Evolutionary conservation across 1,139 yeast genomes (phyloP).

Genomic region (Diutina rugosa): DNA sequence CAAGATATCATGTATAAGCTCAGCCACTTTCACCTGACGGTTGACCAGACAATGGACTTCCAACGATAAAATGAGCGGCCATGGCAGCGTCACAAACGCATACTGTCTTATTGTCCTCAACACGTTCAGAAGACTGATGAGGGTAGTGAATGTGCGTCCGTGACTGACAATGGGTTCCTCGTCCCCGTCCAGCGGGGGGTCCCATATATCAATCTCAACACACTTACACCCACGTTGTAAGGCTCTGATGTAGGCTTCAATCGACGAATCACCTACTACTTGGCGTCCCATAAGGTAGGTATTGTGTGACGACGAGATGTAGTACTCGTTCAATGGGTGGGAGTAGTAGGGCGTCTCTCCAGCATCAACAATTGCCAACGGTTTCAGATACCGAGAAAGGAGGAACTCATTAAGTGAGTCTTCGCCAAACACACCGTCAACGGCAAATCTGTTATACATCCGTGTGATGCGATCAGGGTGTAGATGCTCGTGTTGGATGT

Average conservation of each 20-base stretch:
- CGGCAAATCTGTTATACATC: not conserved
- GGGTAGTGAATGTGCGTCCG: slow-evolving; percentile 70
- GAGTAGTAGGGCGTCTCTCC: slow-evolving; percentile 29
- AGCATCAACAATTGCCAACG: slow-evolving; percentile 13
- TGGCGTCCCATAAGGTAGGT: slow-evolving; percentile 86
- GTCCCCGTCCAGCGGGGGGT: slow-evolving; percentile 32
- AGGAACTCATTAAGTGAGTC: slow-evolving; percentile 39
- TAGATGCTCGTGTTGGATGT: slow-evolving; percentile 37
- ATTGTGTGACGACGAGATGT: slow-evolving; percentile 86
- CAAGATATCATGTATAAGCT: slow-evolving; percentile 38
- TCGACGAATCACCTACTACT: slow-evolving; percentile 80
- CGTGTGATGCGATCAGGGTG: slow-evolving; percentile 6
- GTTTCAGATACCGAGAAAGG: slow-evolving; percentile 31
- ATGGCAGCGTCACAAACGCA: slow-evolving; percentile 75
- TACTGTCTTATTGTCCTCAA: slow-evolving; percentile 62
- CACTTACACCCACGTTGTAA: slow-evolving; percentile 89
- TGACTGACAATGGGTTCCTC: slow-evolving; percentile 79
- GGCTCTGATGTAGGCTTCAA: slow-evolving; percentile 84
- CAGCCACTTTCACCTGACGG: slow-evolving; percentile 49
- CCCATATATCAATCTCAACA: slow-evolving; percentile 93
- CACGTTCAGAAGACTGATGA: slow-evolving; percentile 60
- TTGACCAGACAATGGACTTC: slow-evolving; percentile 66
- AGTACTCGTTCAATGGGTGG: slow-evolving; percentile 74
- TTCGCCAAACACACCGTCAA: slow-evolving; percentile 25
- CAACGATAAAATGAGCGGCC: slow-evolving; percentile 76